phyloP scores from a whole-genome alignment of 2,329 filamentous ascomycete genomes.

The Leptographium wingfieldii region DNA sequence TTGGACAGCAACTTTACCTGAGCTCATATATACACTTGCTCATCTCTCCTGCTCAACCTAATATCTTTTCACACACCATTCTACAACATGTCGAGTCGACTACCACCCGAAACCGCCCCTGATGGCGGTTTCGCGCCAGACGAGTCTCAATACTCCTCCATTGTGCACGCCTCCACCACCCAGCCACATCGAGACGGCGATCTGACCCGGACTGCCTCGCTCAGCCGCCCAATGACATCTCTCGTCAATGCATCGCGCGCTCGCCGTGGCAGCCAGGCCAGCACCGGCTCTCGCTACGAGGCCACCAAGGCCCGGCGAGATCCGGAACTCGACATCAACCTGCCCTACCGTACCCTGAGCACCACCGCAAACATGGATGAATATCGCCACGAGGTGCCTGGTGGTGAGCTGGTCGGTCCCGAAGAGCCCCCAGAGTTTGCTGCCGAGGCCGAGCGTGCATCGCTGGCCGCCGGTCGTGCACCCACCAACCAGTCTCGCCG shows the following conservation, averaged over 20 bases:
- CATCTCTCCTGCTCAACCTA: not conserved
- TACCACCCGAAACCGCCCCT: not conserved
- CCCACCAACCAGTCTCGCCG: constrained; percentile 14
- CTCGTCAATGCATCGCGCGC: not conserved
- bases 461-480: constrained; percentile 3
- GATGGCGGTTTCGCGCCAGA: not conserved
- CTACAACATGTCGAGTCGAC: not conserved
- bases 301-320: constrained; percentile 15
- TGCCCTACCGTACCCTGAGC: constrained; percentile 44
- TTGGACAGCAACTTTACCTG: not conserved
- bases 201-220: not conserved
- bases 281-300: not conserved
- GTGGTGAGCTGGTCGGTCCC: constrained; percentile 36
- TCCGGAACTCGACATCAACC: constrained; percentile 25
- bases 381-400: constrained; percentile 42
- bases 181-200: not conserved
- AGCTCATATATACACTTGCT: too few species aligned
- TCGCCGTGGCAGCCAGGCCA: constrained; percentile 2
- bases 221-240: constrained; percentile 2
- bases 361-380: constrained; percentile 41
- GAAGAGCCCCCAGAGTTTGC: constrained; percentile 31
- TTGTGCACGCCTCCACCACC: not conserved
- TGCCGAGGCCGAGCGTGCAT: constrained; percentile 35
- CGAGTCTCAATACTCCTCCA: not conserved
- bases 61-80: not conserved